Percentiles rank a stretch among this genome's conserved stretches.
These are phyloP conservation scores for Hysterium pulicare DNA, from an alignment of 2,329 filamentous ascomycete genomes.

Conservation along the genomic window DNA sequence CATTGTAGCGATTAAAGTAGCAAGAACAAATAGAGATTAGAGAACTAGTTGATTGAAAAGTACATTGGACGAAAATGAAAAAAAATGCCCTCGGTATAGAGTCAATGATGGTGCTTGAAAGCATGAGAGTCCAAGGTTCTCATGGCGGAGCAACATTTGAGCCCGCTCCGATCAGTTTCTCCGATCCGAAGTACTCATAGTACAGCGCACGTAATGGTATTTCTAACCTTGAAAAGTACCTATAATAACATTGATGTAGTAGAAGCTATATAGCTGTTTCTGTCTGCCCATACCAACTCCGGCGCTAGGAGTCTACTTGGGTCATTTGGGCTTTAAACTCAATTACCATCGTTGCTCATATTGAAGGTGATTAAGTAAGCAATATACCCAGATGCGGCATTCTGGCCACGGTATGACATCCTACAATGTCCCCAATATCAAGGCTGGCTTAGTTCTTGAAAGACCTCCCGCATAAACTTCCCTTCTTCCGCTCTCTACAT, in stretches of 20 bases:
- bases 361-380: too few relatives aligned
- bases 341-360: too few relatives aligned
- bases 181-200: background rate
- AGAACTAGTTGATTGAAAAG: constrained; percentile 1
- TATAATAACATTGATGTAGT: too few relatives aligned
- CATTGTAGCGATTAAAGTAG: constrained; percentile 24
- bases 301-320: too few relatives aligned
- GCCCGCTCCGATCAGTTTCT: background rate
- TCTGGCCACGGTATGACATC: background rate
- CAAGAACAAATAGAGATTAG: constrained; percentile 7
- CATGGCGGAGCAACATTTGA: background rate
- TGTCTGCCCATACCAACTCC: too few relatives aligned
- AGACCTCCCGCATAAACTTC: background rate
- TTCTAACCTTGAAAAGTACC: too few relatives aligned
- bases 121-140: background rate
- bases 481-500: constrained; percentile 7
- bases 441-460: background rate
- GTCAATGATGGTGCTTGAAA: constrained; percentile 1
- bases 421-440: background rate
- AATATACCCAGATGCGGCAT: too few relatives aligned
- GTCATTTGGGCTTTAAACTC: too few relatives aligned
- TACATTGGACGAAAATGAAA: constrained; percentile 1
- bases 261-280: too few relatives aligned
- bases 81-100: background rate
- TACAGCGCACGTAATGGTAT: background rate